These are phyloP conservation scores for Calonectria multiphialidica DNA, from an alignment of 2,329 filamentous ascomycete genomes.

Conservation along the genomic window DNA sequence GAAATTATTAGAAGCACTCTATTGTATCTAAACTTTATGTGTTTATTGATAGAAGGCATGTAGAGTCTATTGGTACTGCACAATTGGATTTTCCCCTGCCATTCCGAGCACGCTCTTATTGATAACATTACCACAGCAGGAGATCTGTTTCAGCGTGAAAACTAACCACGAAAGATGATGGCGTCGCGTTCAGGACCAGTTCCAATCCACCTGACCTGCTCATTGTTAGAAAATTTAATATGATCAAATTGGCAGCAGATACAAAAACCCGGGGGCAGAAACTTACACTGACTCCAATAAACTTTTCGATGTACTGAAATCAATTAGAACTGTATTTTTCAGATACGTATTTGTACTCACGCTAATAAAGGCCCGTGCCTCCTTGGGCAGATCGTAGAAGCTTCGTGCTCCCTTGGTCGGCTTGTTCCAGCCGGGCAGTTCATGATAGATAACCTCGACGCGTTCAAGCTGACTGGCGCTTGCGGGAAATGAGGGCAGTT, in stretches of 20 bases:
- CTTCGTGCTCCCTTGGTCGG: neutral
- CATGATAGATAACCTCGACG: conserved; percentile 13
- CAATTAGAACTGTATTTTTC: neutral
- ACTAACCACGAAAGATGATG: conserved; percentile 20
- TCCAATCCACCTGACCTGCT: conserved; percentile 33
- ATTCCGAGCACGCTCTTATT: neutral
- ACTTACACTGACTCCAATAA: neutral
- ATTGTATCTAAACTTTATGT: neutral
- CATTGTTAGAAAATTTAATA: conserved; percentile 2
- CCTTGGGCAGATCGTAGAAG: conserved; percentile 15
- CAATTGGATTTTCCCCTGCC: neutral
- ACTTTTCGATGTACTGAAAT: neutral
- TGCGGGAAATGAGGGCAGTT: neutral
- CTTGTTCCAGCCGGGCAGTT: conserved; percentile 16
- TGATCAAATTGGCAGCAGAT: too few relatives aligned
- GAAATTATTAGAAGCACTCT: too few relatives aligned
- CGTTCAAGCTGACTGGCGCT: neutral
- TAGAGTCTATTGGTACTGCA: neutral
- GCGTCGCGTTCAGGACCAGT: conserved; percentile 32
- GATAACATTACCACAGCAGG: neutral
- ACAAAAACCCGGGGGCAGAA: neutral
- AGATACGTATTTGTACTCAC: neutral
- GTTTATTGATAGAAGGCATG: neutral
- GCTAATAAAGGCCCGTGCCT: conserved; percentile 1
- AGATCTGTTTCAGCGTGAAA: neutral